Conservation (phyloP, 148 eudicot genomes). For the Pouteria glomerata region DNA sequence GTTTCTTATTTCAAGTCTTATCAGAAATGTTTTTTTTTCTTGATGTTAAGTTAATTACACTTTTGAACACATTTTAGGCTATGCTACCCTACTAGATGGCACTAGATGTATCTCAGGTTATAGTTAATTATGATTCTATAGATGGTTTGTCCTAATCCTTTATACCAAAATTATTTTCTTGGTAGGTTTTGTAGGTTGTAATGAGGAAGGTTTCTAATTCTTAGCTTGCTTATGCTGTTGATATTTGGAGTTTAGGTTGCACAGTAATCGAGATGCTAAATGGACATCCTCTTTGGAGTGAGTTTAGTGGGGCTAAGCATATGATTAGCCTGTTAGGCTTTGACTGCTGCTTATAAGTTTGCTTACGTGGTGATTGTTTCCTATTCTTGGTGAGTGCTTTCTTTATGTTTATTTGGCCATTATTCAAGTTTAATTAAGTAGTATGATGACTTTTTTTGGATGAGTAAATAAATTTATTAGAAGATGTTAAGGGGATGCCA, state of each 20-base stretch:
- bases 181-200: slow-evolving; percentile 75
- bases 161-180: slow-evolving; percentile 7
- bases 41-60: neutral
- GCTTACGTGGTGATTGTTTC: neutral
- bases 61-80: slow-evolving; percentile 37
- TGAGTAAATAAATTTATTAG: no score
- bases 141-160: neutral
- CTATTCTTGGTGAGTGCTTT: no score
- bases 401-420: no score
- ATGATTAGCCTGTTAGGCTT: neutral
- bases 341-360: neutral
- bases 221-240: slow-evolving; percentile 71
- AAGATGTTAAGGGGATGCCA: no score
- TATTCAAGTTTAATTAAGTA: no score
- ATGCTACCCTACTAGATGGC: slow-evolving; percentile 99
- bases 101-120: slow-evolving; percentile 62
- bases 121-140: neutral
- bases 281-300: slow-evolving; percentile 93
- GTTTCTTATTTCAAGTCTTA: neutral
- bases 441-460: no score
- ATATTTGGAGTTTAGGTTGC: slow-evolving; percentile 97
- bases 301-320: slow-evolving; percentile 56
- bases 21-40: neutral
- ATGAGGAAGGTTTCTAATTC: slow-evolving; percentile 62
- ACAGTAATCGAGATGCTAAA: slow-evolving; percentile 94